A percentile compares a stretch with the other conserved stretches of the same genome.
phyloP scores from a whole-genome alignment of 1,284 basidiomycete species.

The Trametes versicolor region DNA sequence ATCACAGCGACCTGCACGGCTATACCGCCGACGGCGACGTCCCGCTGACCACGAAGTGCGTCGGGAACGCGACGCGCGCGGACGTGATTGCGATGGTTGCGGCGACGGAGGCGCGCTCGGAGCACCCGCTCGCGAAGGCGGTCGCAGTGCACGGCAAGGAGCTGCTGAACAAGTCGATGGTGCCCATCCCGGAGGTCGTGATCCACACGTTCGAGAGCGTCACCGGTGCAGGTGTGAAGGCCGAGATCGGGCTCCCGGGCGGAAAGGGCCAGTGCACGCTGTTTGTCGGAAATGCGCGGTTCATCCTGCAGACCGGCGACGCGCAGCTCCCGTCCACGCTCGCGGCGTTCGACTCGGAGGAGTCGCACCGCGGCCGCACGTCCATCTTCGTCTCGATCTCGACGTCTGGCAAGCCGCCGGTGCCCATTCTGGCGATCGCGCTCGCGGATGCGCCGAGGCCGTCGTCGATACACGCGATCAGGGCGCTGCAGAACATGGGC shows the following conservation, averaged over 20 bases:
- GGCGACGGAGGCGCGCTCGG: constrained; percentile 90
- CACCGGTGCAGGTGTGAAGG: constrained; percentile 90
- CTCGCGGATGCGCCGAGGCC: constrained; percentile 87
- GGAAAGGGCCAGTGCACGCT: constrained; percentile 58
- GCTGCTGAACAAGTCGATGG: constrained; percentile 57
- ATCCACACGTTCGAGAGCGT: constrained; percentile 85
- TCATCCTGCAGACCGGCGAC: constrained; percentile 64
- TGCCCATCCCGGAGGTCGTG: constrained; percentile 48
- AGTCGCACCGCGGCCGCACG: constrained; percentile 80
- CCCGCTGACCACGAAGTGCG: constrained; percentile 60
- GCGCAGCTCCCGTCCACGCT: constrained; percentile 67
- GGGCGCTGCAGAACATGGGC: constrained; percentile 85
- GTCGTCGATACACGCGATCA: constrained; percentile 84
- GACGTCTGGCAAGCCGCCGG: constrained; percentile 42
- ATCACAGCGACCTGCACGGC: constrained; percentile 54
- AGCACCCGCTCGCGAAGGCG: constrained; percentile 96
- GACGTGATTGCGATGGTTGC: constrained; percentile 85
- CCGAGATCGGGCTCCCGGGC: constrained; percentile 61
- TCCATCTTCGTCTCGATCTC: constrained; percentile 85
- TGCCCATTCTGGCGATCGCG: constrained; percentile 62
- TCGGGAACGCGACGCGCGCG: constrained; percentile 71
- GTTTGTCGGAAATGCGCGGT: constrained; percentile 80
- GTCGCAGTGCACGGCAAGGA: constrained; percentile 86
- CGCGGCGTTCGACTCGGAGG: constrained; percentile 69
- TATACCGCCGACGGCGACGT: constrained; percentile 41